Evolutionary conservation across 495 filamentous ascomycete genomes (phyloP).

Genomic region (Jackrogersella multiformis): DNA sequence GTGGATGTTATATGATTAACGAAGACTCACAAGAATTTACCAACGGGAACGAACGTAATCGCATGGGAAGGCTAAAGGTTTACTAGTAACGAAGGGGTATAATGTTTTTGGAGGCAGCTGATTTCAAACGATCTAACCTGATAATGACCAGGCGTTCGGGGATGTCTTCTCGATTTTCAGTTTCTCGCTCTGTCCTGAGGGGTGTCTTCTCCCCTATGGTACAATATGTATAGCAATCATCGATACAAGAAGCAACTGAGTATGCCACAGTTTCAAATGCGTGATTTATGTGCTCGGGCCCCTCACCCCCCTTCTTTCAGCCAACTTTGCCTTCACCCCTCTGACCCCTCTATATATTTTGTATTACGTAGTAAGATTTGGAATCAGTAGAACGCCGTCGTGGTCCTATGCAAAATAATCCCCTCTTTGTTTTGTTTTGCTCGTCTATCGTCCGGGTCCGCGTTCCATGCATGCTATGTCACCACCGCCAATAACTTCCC

Average conservation of each 20-base stretch:
- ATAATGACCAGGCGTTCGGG: constrained; percentile 6
- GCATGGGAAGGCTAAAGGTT: not conserved
- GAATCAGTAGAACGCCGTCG: constrained; percentile 11
- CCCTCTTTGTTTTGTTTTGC: not conserved
- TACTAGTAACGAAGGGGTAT: not conserved
- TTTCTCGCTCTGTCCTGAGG: constrained; percentile 8
- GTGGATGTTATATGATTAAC: constrained; percentile 3
- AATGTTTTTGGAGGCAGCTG: not conserved
- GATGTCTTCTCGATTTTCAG: constrained; percentile 1
- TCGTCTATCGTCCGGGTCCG: not conserved
- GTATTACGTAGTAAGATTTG: not conserved
- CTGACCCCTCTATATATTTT: not conserved
- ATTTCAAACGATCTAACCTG: constrained; percentile 17
- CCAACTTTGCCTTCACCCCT: not conserved
- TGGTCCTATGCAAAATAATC: constrained; percentile 15
- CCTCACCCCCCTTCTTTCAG: not conserved
- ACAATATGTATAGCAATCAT: constrained; percentile 18
- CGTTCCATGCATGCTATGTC: constrained; percentile 1
- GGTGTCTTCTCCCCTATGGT: constrained; percentile 11
- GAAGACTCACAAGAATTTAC: constrained; percentile 3
- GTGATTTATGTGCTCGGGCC: not conserved
- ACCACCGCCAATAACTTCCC: not conserved
- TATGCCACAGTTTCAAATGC: constrained; percentile 7
- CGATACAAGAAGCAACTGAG: constrained; percentile 22
- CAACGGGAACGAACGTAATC: not conserved